Evolutionary conservation across 345 rosid species (phyloP).

Genomic region (Noccaea caerulescens): DNA sequence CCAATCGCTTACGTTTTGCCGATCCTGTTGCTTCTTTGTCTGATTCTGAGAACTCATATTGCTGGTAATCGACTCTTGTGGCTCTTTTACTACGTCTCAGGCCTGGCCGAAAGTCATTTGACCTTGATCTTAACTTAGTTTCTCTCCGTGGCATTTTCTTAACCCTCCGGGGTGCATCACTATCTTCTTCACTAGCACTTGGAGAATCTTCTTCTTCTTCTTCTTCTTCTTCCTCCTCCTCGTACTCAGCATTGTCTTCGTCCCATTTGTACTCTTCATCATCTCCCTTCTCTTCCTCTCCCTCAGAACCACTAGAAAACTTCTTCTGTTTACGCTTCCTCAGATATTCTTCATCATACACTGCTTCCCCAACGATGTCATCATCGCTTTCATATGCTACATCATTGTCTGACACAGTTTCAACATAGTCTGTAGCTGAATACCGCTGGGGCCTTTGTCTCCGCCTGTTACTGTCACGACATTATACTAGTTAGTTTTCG

Average conservation of each 20-base stretch:
- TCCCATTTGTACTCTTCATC: slow-evolving; percentile 64
- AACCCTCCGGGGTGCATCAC: slow-evolving; percentile 68
- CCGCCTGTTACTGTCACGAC: slow-evolving; percentile 62
- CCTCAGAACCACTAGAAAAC: slow-evolving; percentile 77
- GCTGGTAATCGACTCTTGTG: slow-evolving; percentile 74
- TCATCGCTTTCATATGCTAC: slow-evolving; percentile 89
- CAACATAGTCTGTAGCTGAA: slow-evolving; percentile 78
- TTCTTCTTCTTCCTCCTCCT: slow-evolving; percentile 74
- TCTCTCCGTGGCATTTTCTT: slow-evolving; percentile 79
- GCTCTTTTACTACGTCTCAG: slow-evolving; percentile 95
- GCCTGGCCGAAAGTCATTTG: slow-evolving; percentile 76
- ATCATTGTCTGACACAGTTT: slow-evolving; percentile 88
- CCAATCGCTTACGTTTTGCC: slow-evolving; percentile 59
- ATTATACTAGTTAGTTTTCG: slow-evolving; percentile 18
- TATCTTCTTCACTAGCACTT: slow-evolving; percentile 81
- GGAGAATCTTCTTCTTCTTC: slow-evolving; percentile 83
- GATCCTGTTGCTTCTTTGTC: slow-evolving; percentile 67
- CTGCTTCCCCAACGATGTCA: slow-evolving; percentile 98
- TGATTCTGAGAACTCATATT: slow-evolving; percentile 84
- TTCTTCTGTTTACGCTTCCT: slow-evolving; percentile 79
- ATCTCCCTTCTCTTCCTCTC: slow-evolving; percentile 67
- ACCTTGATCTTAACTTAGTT: slow-evolving; percentile 69
- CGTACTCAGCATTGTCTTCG: slow-evolving; percentile 89
- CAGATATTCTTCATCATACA: slow-evolving; percentile 96
- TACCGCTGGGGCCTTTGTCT: slow-evolving; percentile 92